Percentiles rank a stretch among this genome's conserved stretches.
Conservation (phyloP, 164 flowering plant species). For the Vitis labrusca region DNA sequence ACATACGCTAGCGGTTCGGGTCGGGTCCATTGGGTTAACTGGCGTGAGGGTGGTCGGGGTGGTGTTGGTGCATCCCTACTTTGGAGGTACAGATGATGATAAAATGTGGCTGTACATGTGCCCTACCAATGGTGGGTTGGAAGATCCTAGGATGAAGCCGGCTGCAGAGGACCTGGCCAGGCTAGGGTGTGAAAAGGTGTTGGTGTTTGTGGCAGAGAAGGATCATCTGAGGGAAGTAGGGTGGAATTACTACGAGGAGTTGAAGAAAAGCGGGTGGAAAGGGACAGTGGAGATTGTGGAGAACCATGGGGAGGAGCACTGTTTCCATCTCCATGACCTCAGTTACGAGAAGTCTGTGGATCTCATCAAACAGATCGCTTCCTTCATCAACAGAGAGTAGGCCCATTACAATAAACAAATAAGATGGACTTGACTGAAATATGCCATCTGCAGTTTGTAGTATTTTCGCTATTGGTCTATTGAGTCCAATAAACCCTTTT, state of each 20-base stretch:
- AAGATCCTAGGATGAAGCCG: constrained; percentile 40
- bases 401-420: too few relatives aligned
- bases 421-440: too few relatives aligned
- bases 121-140: constrained; percentile 18
- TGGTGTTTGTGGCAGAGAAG: constrained; percentile 33
- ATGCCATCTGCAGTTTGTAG: background rate
- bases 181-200: constrained; percentile 26
- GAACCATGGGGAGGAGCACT: constrained; percentile 22
- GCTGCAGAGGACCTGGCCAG: constrained; percentile 21
- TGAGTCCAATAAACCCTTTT: too few relatives aligned
- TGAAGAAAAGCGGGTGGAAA: constrained; percentile 33
- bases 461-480: too few relatives aligned
- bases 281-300: constrained; percentile 34
- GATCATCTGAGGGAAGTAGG: constrained; percentile 24
- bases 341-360: constrained; percentile 18
- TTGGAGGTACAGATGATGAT: constrained; percentile 14
- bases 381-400: constrained; percentile 21
- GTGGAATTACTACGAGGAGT: constrained; percentile 10
- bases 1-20: constrained; percentile 4
- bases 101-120: constrained; percentile 28
- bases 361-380: constrained; percentile 10
- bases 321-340: constrained; percentile 25
- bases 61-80: constrained; percentile 18
- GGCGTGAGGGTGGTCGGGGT: constrained; percentile 9
- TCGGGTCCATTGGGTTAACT: constrained; percentile 1